Base-by-base conservation (phyloP, 75 land plant species). In the Adiantum capillusveneris region DNA sequence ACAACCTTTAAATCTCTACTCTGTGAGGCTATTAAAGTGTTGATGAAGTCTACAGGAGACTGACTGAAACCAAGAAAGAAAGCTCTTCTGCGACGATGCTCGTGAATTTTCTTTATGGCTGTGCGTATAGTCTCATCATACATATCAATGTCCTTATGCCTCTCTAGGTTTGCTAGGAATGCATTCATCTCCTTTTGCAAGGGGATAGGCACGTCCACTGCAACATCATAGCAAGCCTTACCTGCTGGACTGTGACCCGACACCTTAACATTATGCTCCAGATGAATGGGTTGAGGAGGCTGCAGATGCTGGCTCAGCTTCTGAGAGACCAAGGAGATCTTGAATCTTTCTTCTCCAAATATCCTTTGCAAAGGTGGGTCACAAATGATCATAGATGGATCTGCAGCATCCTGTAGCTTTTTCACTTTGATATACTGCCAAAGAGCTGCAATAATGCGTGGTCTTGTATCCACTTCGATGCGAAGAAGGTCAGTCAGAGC, bases 61-160 rank as follows among this genome's bases (percentile, higher is more conserved):
- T 95, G 97, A 70, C 99, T 90, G 57, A 90, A 95, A 14, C 99
- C 99, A 16, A 95, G 79, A 57, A 90, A 95, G 62, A 90, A 95
- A 29, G 99, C 97, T 26, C 99, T 72, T 44, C 99, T 75, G 39
- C 79, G 74, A 0, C 97, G 84, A 58, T 95, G 99, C 84, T 95
- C 99, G 58, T 95, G 90, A 29, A 95, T 95, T 63, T 90, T 95
- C 67, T 81, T 82, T 17, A 90, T 82, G 11, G 84, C 75, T 28
- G 64, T 66, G 53, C 79, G 74, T 16, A 95, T 95, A 59, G 80
- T 79, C 58, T 90, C 97, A 64, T 95, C 97, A 64, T 87, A 95
- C 22, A 82, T 59, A 20, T 90, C 97, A 59, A 95, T 84, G 63
- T 95, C 99, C 55, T 85, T 79, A 54, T 77, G 78, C 57, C 82